Conservation (phyloP, 306 rosid species). For the Vigna angularis region DNA sequence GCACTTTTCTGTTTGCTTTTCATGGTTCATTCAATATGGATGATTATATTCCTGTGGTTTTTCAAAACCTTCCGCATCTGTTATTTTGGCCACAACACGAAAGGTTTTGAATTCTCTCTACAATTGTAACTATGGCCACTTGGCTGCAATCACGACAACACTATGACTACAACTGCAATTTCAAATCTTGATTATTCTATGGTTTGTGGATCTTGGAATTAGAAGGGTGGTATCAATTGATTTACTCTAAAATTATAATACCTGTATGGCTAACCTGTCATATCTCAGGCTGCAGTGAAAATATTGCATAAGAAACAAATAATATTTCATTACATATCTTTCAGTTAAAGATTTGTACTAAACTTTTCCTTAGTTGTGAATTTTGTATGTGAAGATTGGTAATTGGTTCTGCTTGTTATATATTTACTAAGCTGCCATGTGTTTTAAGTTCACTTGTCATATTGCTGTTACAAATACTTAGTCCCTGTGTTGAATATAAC, state of each 20-base stretch:
- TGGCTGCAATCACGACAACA: neutral
- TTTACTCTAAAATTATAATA: constrained; percentile 6
- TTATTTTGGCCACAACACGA: neutral
- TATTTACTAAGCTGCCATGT: constrained; percentile 19
- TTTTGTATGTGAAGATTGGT: constrained; percentile 17
- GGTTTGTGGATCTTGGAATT: constrained; percentile 27
- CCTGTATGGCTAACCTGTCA: neutral
- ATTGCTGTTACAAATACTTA: constrained; percentile 1
- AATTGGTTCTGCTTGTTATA: constrained; percentile 23
- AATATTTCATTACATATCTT: neutral
- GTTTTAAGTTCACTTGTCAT: constrained; percentile 33
- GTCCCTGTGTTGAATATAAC: neutral
- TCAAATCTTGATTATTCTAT: neutral
- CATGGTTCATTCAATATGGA: neutral
- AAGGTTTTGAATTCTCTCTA: neutral
- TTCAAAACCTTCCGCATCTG: neutral
- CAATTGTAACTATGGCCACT: neutral
- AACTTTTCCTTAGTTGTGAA: neutral
- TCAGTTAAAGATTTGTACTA: neutral
- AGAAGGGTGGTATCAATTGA: constrained; percentile 7
- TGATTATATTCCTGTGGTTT: neutral
- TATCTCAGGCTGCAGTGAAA: neutral
- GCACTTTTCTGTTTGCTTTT: constrained; percentile 8
- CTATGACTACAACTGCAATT: neutral
- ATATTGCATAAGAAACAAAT: neutral